Percentiles rank a stretch among this genome's conserved stretches.
Evolutionary conservation across 352 stramenopile genomes (phyloP).

Genomic region (Aphanomyces euteiches): DNA sequence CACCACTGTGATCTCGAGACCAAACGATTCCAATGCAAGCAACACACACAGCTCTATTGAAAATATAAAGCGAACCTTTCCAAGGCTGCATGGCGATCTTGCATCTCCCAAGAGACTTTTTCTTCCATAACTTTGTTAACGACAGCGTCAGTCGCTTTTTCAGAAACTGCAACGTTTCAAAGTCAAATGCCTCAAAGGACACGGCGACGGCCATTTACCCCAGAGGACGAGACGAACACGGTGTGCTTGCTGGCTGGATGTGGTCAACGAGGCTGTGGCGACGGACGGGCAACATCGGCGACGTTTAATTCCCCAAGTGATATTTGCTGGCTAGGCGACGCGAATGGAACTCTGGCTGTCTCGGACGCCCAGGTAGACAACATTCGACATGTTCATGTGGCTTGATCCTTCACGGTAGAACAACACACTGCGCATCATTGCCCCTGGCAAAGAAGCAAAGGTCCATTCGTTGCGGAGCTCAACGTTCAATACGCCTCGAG

Average conservation of each 20-base stretch:
- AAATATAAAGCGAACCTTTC: too few species aligned
- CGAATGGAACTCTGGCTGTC: conserved; percentile 1
- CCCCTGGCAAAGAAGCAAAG: background rate
- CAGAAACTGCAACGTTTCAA: too few species aligned
- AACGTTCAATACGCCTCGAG: conserved; percentile 46
- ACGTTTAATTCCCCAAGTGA: conserved; percentile 16
- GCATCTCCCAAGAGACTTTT: too few species aligned
- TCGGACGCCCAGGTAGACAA: conserved; percentile 16
- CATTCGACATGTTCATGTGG: background rate
- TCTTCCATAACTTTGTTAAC: too few species aligned
- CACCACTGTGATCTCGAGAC: too few species aligned
- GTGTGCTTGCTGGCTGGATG: conserved; percentile 1
- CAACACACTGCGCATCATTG: conserved; percentile 22
- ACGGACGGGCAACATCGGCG: conserved; percentile 1
- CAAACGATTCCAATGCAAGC: too few species aligned
- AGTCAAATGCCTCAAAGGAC: too few species aligned
- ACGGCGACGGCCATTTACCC: too few species aligned
- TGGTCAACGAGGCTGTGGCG: conserved; percentile 22
- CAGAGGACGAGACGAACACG: background rate
- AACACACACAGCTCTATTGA: too few species aligned
- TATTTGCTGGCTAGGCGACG: conserved; percentile 4
- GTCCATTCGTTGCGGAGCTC: conserved; percentile 29
- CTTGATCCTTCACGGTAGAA: background rate
- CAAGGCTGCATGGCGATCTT: too few species aligned
- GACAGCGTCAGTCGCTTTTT: too few species aligned